Conservation (phyloP, 1,139 yeast species). For the Schizosaccharomyces versatilis region DNA sequence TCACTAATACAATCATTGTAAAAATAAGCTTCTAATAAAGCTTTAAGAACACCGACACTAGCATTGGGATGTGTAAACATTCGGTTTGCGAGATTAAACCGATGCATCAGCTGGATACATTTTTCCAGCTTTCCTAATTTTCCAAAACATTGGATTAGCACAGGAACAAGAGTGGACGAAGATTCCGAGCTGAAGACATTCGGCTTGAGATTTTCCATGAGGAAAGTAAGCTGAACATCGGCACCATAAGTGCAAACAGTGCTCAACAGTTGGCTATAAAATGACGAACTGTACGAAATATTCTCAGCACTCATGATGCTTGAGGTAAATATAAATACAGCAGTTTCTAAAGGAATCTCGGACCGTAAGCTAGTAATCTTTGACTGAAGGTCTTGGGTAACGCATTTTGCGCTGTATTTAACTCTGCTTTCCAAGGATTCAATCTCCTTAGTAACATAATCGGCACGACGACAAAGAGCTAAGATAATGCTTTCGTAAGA, state of each 20-base stretch:
- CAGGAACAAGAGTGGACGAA: background rate
- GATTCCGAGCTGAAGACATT: background rate
- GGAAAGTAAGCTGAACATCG: background rate
- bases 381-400: background rate
- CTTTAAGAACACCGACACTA: background rate
- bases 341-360: background rate
- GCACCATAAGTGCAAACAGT: background rate
- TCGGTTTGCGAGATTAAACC: background rate
- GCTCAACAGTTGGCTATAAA: background rate
- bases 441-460: background rate
- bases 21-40: background rate
- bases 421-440: background rate
- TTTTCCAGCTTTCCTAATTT: background rate
- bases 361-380: background rate
- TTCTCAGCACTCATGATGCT: background rate
- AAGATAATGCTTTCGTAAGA: background rate
- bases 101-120: background rate
- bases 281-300: background rate
- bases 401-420: background rate
- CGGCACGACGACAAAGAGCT: background rate
- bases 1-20: background rate
- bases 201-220: background rate
- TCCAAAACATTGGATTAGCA: background rate
- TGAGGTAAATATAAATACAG: background rate
- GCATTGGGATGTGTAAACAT: background rate